Percentiles rank a stretch among this genome's conserved stretches.
Conservation (phyloP, 2,329 filamentous ascomycete species). For the Diaporthe sp. region DNA sequence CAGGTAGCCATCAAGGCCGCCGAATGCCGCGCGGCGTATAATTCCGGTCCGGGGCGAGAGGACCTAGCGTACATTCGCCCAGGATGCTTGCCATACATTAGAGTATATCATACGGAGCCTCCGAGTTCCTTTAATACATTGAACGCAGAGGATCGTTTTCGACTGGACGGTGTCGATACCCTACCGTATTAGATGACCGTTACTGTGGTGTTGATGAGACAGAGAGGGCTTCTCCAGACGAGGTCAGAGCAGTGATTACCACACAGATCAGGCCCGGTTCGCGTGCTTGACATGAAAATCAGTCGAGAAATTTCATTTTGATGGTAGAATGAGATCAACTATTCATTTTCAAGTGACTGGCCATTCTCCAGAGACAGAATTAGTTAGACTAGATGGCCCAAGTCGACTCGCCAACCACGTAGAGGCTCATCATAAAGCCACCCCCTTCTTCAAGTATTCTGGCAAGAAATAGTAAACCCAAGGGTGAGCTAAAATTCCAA, state of each 20-base stretch:
- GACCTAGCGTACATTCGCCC: not conserved
- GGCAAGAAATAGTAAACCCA: no score
- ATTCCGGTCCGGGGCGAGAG: conserved; percentile 13
- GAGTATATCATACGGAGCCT: not conserved
- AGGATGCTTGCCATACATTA: not conserved
- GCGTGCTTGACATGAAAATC: not conserved
- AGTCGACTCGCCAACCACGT: not conserved
- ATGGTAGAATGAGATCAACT: not conserved
- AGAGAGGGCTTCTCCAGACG: not conserved
- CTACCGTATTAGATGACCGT: not conserved
- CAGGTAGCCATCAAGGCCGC: not conserved
- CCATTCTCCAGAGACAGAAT: not conserved
- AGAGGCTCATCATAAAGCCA: not conserved
- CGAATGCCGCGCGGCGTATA: not conserved
- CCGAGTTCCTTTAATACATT: not conserved
- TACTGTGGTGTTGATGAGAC: not conserved
- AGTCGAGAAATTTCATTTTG: not conserved
- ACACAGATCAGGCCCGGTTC: no score
- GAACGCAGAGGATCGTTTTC: not conserved
- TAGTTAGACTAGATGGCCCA: not conserved
- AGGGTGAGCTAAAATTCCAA: no score
- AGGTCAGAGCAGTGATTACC: not conserved
- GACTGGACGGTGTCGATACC: not conserved
- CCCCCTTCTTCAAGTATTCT: not conserved
- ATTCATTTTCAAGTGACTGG: not conserved